phyloP scores from a whole-genome alignment of 228 moss, liverwort and hornwort genomes.

The Sphagnum magellanicum region DNA sequence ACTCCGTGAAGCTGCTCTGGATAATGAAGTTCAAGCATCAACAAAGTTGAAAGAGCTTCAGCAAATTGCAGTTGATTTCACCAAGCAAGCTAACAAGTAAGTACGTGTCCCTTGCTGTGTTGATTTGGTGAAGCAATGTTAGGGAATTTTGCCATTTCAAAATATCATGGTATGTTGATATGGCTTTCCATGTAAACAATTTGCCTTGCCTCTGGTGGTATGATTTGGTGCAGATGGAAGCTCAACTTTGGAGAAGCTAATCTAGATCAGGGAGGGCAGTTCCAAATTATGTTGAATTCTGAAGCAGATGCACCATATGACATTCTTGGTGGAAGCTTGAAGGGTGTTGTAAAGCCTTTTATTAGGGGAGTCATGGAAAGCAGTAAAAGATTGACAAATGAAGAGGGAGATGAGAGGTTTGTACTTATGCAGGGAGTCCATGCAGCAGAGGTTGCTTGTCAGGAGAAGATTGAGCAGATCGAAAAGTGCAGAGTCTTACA shows the following conservation, averaged over 20 bases:
- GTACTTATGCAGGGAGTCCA: slow-evolving; percentile 44
- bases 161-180: no score
- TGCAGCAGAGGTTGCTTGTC: slow-evolving; percentile 42
- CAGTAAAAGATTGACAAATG: slow-evolving; percentile 40
- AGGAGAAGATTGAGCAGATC: slow-evolving; percentile 57
- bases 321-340: slow-evolving; percentile 46
- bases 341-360: slow-evolving; percentile 52
- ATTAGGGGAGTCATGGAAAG: slow-evolving; percentile 57
- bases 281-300: slow-evolving; percentile 62
- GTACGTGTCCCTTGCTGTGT: no score
- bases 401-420: slow-evolving; percentile 51
- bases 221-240: slow-evolving; percentile 27
- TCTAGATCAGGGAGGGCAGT: slow-evolving; percentile 18
- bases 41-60: slow-evolving; percentile 49
- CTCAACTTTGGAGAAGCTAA: slow-evolving; percentile 48
- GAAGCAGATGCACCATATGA: slow-evolving; percentile 50
- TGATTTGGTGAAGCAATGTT: no score
- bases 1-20: slow-evolving; percentile 72
- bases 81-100: no score
- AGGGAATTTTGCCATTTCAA: no score
- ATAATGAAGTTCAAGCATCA: slow-evolving; percentile 57
- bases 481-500: slow-evolving; percentile 25
- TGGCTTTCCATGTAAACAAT: no score
- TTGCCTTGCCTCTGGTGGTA: no score
- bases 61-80: no score